phyloP scores from a whole-genome alignment of 306 rosid species.

The Acmispon strigosus region DNA sequence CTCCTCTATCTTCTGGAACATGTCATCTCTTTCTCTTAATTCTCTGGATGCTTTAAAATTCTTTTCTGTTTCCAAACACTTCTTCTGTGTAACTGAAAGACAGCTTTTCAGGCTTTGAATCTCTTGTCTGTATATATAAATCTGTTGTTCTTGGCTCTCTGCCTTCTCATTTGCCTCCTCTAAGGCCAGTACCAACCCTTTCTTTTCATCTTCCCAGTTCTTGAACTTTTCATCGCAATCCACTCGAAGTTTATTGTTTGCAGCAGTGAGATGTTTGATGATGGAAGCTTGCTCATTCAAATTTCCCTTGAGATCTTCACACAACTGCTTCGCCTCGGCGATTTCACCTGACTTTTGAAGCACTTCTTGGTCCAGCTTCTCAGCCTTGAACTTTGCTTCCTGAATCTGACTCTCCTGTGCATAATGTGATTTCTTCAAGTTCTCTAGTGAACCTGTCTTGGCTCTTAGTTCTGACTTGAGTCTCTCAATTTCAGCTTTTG shows the following conservation, averaged over 20 bases:
- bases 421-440: slow-evolving; percentile 51
- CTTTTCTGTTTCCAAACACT: slow-evolving; percentile 37
- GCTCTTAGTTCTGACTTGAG: slow-evolving; percentile 49
- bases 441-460: slow-evolving; percentile 40
- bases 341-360: slow-evolving; percentile 41
- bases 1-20: slow-evolving; percentile 40
- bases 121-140: slow-evolving; percentile 39
- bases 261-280: slow-evolving; percentile 47
- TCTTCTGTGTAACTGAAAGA: slow-evolving; percentile 43
- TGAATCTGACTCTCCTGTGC: slow-evolving; percentile 36
- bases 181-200: slow-evolving; percentile 41
- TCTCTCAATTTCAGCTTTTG: slow-evolving; percentile 56
- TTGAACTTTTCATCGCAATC: slow-evolving; percentile 38
- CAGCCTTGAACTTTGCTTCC: slow-evolving; percentile 45
- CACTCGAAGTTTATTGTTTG: slow-evolving; percentile 46
- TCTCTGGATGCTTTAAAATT: slow-evolving; percentile 33
- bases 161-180: slow-evolving; percentile 56
- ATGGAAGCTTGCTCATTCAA: slow-evolving; percentile 41
- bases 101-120: slow-evolving; percentile 45
- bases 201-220: slow-evolving; percentile 42
- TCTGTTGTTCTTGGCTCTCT: slow-evolving; percentile 39
- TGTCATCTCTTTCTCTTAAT: slow-evolving; percentile 42
- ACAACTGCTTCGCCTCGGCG: slow-evolving; percentile 8
- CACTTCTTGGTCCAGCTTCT: slow-evolving; percentile 51
- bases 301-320: slow-evolving; percentile 37